Percentiles rank a stretch among this genome's conserved stretches.
Evolutionary conservation across 805 yeast species (phyloP).

Genomic region (Metschnikowia dekortorum): DNA sequence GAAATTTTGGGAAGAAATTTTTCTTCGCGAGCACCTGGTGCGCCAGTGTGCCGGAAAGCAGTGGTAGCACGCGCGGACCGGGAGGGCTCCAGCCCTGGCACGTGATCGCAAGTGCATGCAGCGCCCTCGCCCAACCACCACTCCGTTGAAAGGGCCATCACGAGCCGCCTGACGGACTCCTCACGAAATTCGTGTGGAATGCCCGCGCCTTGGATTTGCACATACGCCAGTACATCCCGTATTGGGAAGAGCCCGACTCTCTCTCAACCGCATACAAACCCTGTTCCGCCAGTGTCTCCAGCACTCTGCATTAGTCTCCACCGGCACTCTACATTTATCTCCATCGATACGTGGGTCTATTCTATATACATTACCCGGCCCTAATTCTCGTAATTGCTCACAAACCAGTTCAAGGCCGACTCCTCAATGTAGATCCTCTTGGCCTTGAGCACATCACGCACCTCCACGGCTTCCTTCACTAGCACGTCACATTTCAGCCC

Average conservation of each 20-base stretch:
- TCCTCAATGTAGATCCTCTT: conserved; percentile 69
- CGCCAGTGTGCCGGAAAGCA: conserved; percentile 10
- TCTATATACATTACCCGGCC: conserved; percentile 12
- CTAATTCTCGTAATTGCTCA: conserved; percentile 26
- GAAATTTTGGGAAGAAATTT: conserved; percentile 16
- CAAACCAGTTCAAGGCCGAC: conserved; percentile 61
- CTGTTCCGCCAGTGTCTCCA: too few relatives aligned
- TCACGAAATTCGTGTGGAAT: too few relatives aligned
- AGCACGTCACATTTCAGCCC: conserved; percentile 58
- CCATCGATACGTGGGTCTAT: background rate
- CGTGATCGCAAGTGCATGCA: background rate
- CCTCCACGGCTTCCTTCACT: conserved; percentile 73
- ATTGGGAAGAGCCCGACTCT: too few relatives aligned
- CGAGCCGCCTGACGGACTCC: too few relatives aligned
- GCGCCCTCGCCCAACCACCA: background rate
- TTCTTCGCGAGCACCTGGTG: conserved; percentile 16
- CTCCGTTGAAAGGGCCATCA: background rate
- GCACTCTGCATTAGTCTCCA: too few relatives aligned
- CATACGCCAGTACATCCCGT: too few relatives aligned
- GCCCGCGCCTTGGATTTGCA: too few relatives aligned
- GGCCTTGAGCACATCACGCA: conserved; percentile 79
- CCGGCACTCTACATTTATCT: too few relatives aligned
- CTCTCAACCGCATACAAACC: too few relatives aligned
- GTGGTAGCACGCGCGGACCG: background rate
- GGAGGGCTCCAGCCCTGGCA: conserved; percentile 22